These are phyloP conservation scores for Fusarium transvaalense DNA, from an alignment of 2,329 filamentous ascomycete species.

Conservation along the genomic window DNA sequence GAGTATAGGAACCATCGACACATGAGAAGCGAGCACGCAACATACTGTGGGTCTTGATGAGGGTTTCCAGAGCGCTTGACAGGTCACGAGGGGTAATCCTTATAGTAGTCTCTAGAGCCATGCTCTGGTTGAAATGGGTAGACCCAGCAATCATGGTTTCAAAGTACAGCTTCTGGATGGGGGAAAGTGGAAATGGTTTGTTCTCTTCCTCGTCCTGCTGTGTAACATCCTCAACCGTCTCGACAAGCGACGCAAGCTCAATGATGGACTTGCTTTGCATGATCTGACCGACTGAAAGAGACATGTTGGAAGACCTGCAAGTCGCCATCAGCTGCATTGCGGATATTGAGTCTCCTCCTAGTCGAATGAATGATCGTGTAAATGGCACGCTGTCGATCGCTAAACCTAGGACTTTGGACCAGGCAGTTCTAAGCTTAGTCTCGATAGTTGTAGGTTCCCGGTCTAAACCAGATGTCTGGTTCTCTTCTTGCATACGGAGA, in stretches of 20 bases:
- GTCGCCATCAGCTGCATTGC: slow-evolving; percentile 42
- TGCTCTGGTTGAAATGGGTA: slow-evolving; percentile 41
- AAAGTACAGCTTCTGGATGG: slow-evolving; percentile 37
- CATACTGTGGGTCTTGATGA: slow-evolving; percentile 37
- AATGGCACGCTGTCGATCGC: slow-evolving; percentile 21
- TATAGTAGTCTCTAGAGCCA: slow-evolving; percentile 16
- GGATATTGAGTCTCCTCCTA: slow-evolving; percentile 41
- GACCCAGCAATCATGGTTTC: slow-evolving; percentile 2
- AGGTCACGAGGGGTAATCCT: slow-evolving; percentile 3
- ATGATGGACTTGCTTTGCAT: slow-evolving; percentile 42
- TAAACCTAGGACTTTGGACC: slow-evolving; percentile 27
- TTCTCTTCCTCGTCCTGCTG: slow-evolving; percentile 16
- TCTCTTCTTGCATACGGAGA: slow-evolving; percentile 20
- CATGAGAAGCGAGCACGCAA: slow-evolving; percentile 31
- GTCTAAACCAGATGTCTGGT: neutral
- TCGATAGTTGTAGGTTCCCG: slow-evolving; percentile 23
- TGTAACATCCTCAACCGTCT: neutral
- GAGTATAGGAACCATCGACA: slow-evolving; percentile 1
- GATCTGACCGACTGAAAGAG: slow-evolving; percentile 35
- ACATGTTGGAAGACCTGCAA: slow-evolving; percentile 32
- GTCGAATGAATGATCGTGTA: slow-evolving; percentile 32
- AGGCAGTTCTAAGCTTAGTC: slow-evolving; percentile 24
- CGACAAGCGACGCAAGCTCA: slow-evolving; percentile 31
- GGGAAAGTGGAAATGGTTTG: slow-evolving; percentile 1
- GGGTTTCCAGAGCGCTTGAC: slow-evolving; percentile 1